Evolutionary conservation across 2,329 filamentous ascomycete genomes (phyloP), one percentile per base, ranked within the genome.

Genomic region (Tothia fuscella): DNA sequence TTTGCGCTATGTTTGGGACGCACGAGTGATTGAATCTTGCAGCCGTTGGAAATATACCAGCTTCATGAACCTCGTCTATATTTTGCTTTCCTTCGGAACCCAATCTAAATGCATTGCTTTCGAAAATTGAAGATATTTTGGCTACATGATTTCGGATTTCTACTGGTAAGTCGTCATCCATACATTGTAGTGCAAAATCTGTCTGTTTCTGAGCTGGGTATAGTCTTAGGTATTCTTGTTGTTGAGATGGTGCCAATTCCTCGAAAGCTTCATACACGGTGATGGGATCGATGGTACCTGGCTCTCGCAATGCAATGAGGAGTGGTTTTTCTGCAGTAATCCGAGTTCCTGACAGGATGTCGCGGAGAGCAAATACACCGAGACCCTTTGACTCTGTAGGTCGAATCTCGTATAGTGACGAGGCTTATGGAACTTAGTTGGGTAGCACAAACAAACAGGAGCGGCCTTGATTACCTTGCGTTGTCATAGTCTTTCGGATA

Each of bases 361-460:
- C n/a, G 6, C 47, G 43, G 3, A 51, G 47, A 1, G 64, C 64
- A 44, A 67, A 57, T 40, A 62, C 57, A 36, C 64, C 65, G 22
- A 63, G 56, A 16, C 65, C 65, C 48, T 64, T 66, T 28, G 53
- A 53, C 1, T 56, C 51, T 4, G 59, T 50, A 4, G 48, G 46
- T 25, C 16, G 37, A 3, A 43, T 35, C 24, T 16, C 28, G 24
- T 37, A 43, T 17, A 43, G 20, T 25, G 25, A 20, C 17, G 35
- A n/a, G n/a, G n/a, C n/a, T n/a, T n/a, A n/a, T n/a, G n/a, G n/a
- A n/a, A n/a, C n/a, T n/a, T n/a, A n/a, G n/a, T n/a, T n/a, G n/a
- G n/a, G n/a, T n/a, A n/a, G n/a, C n/a, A n/a, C n/a, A n/a, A n/a
- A n/a, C n/a, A n/a, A n/a, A n/a, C n/a, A n/a, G n/a, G n/a, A n/a